These are phyloP conservation scores for Solanum medicagineum DNA, from an alignment of 257 asterid species.

Conservation along the genomic window DNA sequence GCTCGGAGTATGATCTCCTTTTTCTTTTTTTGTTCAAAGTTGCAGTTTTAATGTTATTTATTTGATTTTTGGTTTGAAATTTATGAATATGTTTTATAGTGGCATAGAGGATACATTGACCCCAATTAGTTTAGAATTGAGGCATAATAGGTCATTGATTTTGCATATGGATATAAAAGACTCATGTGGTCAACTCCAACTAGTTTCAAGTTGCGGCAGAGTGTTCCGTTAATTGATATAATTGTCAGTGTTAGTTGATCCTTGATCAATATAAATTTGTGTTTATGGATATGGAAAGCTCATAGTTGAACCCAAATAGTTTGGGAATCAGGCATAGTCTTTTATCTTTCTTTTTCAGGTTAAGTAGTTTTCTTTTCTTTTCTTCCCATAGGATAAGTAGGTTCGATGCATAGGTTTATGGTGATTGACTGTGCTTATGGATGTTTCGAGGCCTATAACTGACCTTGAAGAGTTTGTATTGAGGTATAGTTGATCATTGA, in stretches of 20 bases:
- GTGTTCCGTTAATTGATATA: not conserved
- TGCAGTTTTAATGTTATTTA: not conserved
- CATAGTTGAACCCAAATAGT: not conserved
- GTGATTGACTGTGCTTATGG: not conserved
- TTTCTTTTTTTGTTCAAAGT: not conserved
- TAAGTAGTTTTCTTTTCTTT: no score
- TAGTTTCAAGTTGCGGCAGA: not conserved
- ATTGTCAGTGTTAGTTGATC: not conserved
- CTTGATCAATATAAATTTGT: not conserved
- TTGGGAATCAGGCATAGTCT: not conserved
- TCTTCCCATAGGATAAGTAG: not conserved
- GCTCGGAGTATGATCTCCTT: conserved; percentile 51
- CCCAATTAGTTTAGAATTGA: not conserved
- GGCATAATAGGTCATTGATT: not conserved
- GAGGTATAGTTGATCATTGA: not conserved
- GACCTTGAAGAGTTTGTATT: not conserved
- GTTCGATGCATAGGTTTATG: not conserved
- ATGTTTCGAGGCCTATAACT: not conserved
- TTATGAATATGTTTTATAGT: not conserved
- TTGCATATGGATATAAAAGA: not conserved
- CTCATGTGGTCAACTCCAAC: not conserved
- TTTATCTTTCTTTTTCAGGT: not conserved
- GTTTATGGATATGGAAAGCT: not conserved
- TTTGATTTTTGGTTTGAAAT: not conserved
- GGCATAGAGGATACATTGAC: not conserved